Percentiles rank a stretch among this genome's conserved stretches.
phyloP scores from a whole-genome alignment of 306 rosid genomes.

The Gastrolobium villosum region DNA sequence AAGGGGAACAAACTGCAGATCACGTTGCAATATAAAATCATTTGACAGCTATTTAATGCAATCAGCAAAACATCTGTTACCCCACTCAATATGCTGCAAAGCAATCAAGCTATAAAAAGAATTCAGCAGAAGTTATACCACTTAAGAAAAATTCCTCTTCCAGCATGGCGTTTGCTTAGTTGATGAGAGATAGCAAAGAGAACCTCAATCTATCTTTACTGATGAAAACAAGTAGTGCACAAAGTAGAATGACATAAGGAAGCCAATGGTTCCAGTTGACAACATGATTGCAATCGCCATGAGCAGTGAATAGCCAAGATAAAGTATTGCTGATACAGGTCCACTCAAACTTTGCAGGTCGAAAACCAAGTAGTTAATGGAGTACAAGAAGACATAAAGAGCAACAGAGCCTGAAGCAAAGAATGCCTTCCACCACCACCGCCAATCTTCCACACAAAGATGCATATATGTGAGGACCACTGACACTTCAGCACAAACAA shows the following conservation, averaged over 20 bases:
- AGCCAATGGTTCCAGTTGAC: constrained; percentile 89
- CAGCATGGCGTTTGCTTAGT: constrained; percentile 49
- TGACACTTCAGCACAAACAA: constrained; percentile 96
- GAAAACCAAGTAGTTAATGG: constrained; percentile 93
- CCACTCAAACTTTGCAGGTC: constrained; percentile 98
- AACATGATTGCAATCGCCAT: constrained; percentile 97
- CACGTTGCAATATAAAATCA: constrained; percentile 44
- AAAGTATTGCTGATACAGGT: constrained; percentile 87
- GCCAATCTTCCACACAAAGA: constrained; percentile 98
- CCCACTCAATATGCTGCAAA: constrained; percentile 51
- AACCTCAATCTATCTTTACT: constrained; percentile 83
- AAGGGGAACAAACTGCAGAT: constrained; percentile 53
- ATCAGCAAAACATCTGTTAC: constrained; percentile 43
- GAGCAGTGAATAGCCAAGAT: constrained; percentile 90
- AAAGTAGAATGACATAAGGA: constrained; percentile 90
- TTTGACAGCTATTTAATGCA: constrained; percentile 45
- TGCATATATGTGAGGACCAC: constrained; percentile 99
- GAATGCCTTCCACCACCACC: constrained; percentile 99
- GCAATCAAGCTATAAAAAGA: constrained; percentile 54
- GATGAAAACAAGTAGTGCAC: constrained; percentile 96
- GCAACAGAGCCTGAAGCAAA: constrained; percentile 95
- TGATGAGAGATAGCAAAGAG: constrained; percentile 44
- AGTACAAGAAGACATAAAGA: constrained; percentile 88
- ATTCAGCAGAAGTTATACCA: constrained; percentile 52
- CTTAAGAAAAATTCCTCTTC: constrained; percentile 51